Evolutionary conservation across 2,329 filamentous ascomycete species (phyloP).

Genomic region (Ceratocystis alfenasii): DNA sequence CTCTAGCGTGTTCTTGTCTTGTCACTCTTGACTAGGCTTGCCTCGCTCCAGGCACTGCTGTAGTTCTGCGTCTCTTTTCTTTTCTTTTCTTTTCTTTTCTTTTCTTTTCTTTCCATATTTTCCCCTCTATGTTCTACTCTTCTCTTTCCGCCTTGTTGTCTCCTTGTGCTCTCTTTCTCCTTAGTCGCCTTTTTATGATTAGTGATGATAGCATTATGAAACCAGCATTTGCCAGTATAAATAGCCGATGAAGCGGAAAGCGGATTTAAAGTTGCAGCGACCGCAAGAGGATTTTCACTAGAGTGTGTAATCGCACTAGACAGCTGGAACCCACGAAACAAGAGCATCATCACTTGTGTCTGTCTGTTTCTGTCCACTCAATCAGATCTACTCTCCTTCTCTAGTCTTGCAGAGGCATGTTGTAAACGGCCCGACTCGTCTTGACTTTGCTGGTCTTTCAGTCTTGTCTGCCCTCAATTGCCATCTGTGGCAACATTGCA

Average conservation of each 20-base stretch:
- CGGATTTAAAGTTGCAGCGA: no score
- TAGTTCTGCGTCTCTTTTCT: neutral
- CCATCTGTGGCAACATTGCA: neutral
- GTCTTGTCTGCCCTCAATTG: neutral
- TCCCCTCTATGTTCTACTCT: neutral
- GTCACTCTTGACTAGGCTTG: neutral
- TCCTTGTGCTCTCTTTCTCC: neutral
- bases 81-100: neutral
- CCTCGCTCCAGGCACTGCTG: neutral
- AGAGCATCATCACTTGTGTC: neutral
- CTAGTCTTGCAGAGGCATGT: neutral
- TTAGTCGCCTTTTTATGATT: no score
- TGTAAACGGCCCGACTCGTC: conserved; percentile 10
- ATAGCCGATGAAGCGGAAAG: no score
- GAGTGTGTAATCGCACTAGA: no score
- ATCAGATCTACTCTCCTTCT: neutral
- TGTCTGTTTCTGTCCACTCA: neutral
- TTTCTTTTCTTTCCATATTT: neutral
- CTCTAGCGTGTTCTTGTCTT: neutral
- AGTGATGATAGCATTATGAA: no score
- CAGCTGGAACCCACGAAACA: no score
- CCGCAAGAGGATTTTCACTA: no score
- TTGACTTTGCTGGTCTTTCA: neutral
- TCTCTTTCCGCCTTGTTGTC: neutral
- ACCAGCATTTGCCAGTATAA: no score